These are phyloP conservation scores for Corylus heterophylla DNA, from an alignment of 306 rosid genomes.

Conservation along the genomic window DNA sequence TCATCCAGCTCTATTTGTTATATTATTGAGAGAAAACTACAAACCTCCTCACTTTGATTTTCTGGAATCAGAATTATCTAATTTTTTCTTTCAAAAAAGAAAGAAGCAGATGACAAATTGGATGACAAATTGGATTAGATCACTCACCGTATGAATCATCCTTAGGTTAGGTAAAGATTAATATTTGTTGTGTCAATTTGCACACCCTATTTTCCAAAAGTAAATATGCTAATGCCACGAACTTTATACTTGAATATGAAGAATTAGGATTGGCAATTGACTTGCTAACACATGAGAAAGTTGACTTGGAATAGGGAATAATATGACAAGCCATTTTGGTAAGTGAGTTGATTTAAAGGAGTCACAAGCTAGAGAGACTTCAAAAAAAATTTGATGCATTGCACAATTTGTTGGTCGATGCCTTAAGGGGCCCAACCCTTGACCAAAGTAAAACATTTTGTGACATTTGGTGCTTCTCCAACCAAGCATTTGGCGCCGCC, in stretches of 20 bases:
- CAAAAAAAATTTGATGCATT: constrained; percentile 1
- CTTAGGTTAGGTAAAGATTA: not conserved
- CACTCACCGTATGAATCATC: not conserved
- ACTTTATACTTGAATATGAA: not conserved
- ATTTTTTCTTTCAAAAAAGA: too few species aligned
- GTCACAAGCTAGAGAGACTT: not conserved
- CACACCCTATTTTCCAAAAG: not conserved
- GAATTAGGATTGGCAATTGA: not conserved
- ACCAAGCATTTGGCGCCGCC: constrained; percentile 21
- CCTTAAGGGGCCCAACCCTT: constrained; percentile 10
- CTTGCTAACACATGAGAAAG: not conserved
- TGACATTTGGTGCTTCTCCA: not conserved
- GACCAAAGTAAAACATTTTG: constrained; percentile 8
- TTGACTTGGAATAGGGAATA: constrained; percentile 9
- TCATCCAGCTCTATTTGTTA: too few species aligned
- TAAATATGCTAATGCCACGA: not conserved
- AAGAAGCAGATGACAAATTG: not conserved
- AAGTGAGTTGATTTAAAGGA: constrained; percentile 1
- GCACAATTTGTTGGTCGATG: constrained; percentile 12
- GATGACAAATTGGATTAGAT: not conserved
- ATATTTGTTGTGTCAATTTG: not conserved
- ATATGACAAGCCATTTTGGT: constrained; percentile 15
- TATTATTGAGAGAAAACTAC: too few species aligned
- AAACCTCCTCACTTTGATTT: too few species aligned
- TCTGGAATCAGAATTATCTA: too few species aligned